Evolutionary conservation across 148 eudicot species (phyloP), one percentile per base, ranked within the genome.

Genomic region (Salicornia ramosissima): DNA sequence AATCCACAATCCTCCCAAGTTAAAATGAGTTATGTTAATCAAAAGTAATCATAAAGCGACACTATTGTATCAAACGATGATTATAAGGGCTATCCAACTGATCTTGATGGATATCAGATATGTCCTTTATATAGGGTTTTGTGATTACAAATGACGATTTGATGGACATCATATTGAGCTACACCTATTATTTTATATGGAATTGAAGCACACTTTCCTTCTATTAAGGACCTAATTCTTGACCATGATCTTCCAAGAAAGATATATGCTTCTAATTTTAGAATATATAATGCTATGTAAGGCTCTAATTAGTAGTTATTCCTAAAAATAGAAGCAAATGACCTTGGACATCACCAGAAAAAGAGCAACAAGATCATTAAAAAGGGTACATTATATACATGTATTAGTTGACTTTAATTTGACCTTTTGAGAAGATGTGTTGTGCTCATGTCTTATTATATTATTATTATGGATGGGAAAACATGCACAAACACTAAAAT

Each of bases 181-280:
- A 28, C n/a, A 4, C 9, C 28, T 50, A 24, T n/a, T n/a, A n/a
- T n/a, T n/a, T n/a, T n/a, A n/a, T n/a, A n/a, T n/a, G n/a, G n/a
- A n/a, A n/a, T n/a, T n/a, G n/a, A n/a, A n/a, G n/a, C n/a, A n/a
- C n/a, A n/a, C n/a, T n/a, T n/a, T n/a, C n/a, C n/a, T 40, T 14
- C 10, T 16, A 34, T 68, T 10, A 69, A 55, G 34, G 33, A 31
- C 71, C 64, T 40, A 40, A 40, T 10, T 0, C 21, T 42, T 40
- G 72, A 55, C 33, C 52, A 55, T 69, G 40, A 69, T 69, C 63
- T 31, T 31, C 26, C 59, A 31, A 67, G 52, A 51, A 10, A 46
- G 71, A n/a, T 51, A 29, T 18, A 51, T 67, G 71, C 31, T 60
- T 60, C 64, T 28, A 60, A 60, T 60, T 33, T n/a, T 60, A 34